Base-by-base conservation (phyloP, 345 rosid genomes). In the Pugionium dolabratum region DNA sequence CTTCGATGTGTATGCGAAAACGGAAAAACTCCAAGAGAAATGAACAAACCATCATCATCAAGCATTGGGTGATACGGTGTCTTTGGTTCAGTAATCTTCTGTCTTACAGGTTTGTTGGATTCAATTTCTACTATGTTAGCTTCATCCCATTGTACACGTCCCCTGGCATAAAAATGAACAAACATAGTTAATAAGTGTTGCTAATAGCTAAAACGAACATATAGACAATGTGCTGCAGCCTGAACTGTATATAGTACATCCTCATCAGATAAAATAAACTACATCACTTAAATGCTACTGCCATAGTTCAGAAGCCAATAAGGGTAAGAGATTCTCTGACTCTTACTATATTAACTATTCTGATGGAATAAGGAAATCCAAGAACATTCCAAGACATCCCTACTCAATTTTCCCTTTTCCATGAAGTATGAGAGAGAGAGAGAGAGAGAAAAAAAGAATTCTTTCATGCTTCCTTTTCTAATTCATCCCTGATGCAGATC, bases 41-140 rank as follows among this genome's bases (percentile, higher is more conserved):
- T 29, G 54, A 64, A 32, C 76, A 63, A 82, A 88, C 91, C 96
- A 76, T 88, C 87, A 65, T 90, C 96, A 73, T 88, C 89, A 65
- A 93, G 73, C 92, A 85, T 90, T 7, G 86, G 94, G 76, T 93
- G 97, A 79, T 86, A 90, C 0, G 97, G 97, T 5, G 97, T 93
- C 85, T 93, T 93, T 53, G 98, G 98, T 73, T 93, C 98, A 1
- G 94, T 93, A 62, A 93, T 90, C 80, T 90, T 94, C 85, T 88
- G 96, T 76, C 99, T 78, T 28, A 82, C 88, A 4, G 99, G 99
- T 77, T 93, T 94, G 74, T 87, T 88, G 55, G 97, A 84, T 83
- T 94, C 99, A 64, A 88, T 90, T 78, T 94, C 95, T 43, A 74
- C 95, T 56, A 94, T 67, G 74, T 85, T 94, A 33, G 71, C 85